A percentile compares a stretch with the other conserved stretches of the same genome.
Evolutionary conservation across 2,329 filamentous ascomycete genomes (phyloP).

Genomic region (Aureobasidium leucospermi): DNA sequence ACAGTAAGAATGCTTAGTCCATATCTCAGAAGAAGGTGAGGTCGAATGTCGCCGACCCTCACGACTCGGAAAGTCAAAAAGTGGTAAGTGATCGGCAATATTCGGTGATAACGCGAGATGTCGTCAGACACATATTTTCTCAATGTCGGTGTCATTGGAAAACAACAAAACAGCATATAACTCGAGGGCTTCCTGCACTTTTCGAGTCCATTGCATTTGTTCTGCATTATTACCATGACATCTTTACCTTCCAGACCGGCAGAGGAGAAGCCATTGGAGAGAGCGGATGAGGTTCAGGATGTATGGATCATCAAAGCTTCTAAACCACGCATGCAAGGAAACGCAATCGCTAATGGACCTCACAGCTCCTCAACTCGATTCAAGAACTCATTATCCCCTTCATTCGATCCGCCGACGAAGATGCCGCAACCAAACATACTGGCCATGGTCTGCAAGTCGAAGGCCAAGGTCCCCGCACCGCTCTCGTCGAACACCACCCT

Average conservation of each 20-base stretch:
- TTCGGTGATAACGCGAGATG: conserved; percentile 8
- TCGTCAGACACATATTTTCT: conserved; percentile 1
- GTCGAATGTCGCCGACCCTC: neutral
- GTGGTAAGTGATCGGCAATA: neutral
- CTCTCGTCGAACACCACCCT: conserved; percentile 38
- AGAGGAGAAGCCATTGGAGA: conserved; percentile 18
- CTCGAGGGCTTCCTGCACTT: neutral
- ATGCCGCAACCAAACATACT: conserved; percentile 47
- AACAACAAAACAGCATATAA: neutral
- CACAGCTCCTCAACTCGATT: conserved; percentile 60
- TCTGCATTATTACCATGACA: neutral
- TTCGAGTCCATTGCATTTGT: neutral
- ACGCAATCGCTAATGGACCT: conserved; percentile 15
- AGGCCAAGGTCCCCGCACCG: conserved; percentile 46
- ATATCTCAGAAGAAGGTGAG: too few relatives aligned
- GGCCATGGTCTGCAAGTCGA: conserved; percentile 56
- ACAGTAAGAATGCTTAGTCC: too few relatives aligned
- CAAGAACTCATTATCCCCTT: conserved; percentile 63
- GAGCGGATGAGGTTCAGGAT: conserved; percentile 31
- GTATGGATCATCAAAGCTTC: conserved; percentile 17
- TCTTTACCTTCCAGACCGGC: conserved; percentile 17
- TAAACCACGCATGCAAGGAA: neutral
- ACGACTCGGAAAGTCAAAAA: neutral
- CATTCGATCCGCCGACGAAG: conserved; percentile 61
- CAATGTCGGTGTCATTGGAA: neutral